These are phyloP conservation scores for Candida boleticola DNA, from an alignment of 805 yeast genomes.

Conservation along the genomic window DNA sequence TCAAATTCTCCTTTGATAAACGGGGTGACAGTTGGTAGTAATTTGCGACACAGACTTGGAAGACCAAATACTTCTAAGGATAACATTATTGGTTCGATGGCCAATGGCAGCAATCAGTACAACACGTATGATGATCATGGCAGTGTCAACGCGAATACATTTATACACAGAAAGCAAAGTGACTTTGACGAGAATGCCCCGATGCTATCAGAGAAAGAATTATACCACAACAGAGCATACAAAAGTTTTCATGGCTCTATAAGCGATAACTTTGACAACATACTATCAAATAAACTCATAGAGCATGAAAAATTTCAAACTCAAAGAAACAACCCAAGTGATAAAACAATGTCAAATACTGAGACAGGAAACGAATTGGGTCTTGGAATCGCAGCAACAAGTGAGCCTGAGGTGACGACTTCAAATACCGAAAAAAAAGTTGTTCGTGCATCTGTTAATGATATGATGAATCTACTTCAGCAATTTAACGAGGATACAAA, in stretches of 20 bases:
- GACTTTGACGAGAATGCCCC: not conserved
- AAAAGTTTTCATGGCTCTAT: constrained; percentile 23
- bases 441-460: not conserved
- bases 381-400: constrained; percentile 1
- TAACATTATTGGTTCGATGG: not conserved
- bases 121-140: not conserved
- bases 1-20: constrained; percentile 30
- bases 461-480: not conserved
- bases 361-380: not conserved
- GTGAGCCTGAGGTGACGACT: constrained; percentile 1
- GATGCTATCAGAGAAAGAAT: constrained; percentile 5
- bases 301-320: no score
- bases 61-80: not conserved
- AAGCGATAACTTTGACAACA: constrained; percentile 18
- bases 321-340: not conserved
- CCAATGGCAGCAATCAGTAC: not conserved
- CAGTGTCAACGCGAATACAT: constrained; percentile 8
- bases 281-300: no score
- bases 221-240: constrained; percentile 9
- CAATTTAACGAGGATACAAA: not conserved
- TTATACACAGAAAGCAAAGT: constrained; percentile 13
- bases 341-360: not conserved
- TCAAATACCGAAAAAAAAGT: not conserved
- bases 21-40: constrained; percentile 32
- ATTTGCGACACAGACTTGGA: constrained; percentile 17